Base-by-base conservation (phyloP, 2,329 filamentous ascomycete genomes). In the Xylaria arbuscula region DNA sequence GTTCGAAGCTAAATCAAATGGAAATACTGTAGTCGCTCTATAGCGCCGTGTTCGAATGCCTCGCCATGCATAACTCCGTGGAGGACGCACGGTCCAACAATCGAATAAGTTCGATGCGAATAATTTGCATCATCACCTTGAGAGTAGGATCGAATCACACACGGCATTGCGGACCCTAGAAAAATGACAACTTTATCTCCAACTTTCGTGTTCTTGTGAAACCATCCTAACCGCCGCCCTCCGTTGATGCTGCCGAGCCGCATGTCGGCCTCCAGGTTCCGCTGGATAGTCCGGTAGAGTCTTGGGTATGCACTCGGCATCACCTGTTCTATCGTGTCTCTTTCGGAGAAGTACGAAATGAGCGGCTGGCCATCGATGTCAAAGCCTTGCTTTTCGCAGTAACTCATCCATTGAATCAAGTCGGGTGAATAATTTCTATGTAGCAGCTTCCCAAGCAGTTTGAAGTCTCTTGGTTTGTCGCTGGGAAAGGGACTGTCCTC, bases 391-490 rank as follows among this genome's bases (percentile, higher is more conserved):
- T 24, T 24, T 24, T 58, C 55, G 38, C 55, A 58, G 13, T 24
- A 58, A n/a, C 47, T 58, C 55, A 58, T 45, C 55, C 55, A 58
- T 22, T 47, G 55, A 17, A 58, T 58, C 38, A 58, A 15, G 22
- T 34, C 7, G 8, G 40, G 55, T 7, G 55, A 38, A 24, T 32
- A 7, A 1, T 32, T 17, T 45, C 38, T 58, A 24, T 40, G 34
- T 8, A 58, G 38, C 45, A 61, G 34, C 48, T 17, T 51, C 24
- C 45, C 11, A 48, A 62, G 59, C n/a, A 17, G 5, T 13, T 28
- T 28, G 3, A 51, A 51, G 24, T 5, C 32, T 11, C 13, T 28
- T 28, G 13, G 24, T 28, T 32, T 8, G 17, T 45, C 19, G 3
- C 17, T 7, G 10, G 6, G 4, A 13, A 13, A 28, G 13, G 2